Percentiles rank a stretch among this genome's conserved stretches.
These are phyloP conservation scores for Paramecium sonneborni DNA, from an alignment of 73 alveolate species.

Conservation along the genomic window DNA sequence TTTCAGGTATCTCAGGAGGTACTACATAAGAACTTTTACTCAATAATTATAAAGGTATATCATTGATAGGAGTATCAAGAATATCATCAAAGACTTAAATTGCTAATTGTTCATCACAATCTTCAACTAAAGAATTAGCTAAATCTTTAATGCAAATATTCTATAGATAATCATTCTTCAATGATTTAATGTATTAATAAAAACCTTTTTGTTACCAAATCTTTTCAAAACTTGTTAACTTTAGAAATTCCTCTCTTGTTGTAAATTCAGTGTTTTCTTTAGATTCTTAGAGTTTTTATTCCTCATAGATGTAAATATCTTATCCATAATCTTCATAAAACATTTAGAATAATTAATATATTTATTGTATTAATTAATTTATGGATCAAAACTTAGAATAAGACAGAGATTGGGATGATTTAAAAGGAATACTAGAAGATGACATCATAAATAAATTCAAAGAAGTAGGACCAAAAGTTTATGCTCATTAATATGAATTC, in stretches of 20 bases:
- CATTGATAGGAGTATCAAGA: background rate
- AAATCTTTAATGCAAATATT: background rate
- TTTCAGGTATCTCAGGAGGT: background rate
- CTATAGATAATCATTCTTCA: background rate
- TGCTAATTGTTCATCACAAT: conserved; percentile 3
- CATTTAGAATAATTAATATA: background rate
- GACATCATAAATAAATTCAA: background rate
- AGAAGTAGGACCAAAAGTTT: conserved; percentile 45
- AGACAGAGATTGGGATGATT: conserved; percentile 39
- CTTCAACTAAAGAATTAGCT: background rate
- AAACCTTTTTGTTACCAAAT: background rate
- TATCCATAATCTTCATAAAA: background rate
- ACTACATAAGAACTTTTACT: background rate
- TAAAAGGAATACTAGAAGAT: conserved; percentile 18
- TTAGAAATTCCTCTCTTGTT: background rate
- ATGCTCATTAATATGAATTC: conserved; percentile 51
- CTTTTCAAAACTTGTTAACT: background rate
- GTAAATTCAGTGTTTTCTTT: background rate
- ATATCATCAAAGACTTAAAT: background rate
- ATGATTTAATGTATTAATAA: background rate
- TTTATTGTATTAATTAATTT: background rate
- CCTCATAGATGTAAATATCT: background rate
- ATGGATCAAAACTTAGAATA: conserved; percentile 2
- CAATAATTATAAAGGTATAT: background rate
- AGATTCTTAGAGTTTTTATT: background rate